Evolutionary conservation across 306 rosid genomes (phyloP).

Genomic region (Vigna radiata): DNA sequence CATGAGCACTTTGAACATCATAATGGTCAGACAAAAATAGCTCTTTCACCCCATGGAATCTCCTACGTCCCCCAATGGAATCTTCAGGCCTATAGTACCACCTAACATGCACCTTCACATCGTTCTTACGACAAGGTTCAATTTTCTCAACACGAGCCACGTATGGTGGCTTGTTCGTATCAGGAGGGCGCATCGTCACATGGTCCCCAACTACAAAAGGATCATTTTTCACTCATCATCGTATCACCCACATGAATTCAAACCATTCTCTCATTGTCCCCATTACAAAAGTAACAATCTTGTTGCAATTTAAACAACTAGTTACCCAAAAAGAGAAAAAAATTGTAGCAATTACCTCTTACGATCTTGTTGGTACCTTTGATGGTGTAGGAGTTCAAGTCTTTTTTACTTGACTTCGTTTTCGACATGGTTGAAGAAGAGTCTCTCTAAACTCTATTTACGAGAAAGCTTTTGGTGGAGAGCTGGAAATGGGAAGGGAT

Average conservation of each 20-base stretch:
- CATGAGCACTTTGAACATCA: conserved; percentile 80
- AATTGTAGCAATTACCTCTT: conserved; percentile 61
- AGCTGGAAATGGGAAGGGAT: conserved; percentile 44
- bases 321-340: conserved; percentile 19
- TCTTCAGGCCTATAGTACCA: conserved; percentile 92
- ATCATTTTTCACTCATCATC: conserved; percentile 21
- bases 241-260: conserved; percentile 11
- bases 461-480: not conserved
- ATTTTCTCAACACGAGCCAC: conserved; percentile 82
- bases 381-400: conserved; percentile 80
- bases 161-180: conserved; percentile 71
- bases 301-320: conserved; percentile 22
- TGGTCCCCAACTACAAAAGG: conserved; percentile 66
- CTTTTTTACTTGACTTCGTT: conserved; percentile 77
- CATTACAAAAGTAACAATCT: conserved; percentile 31
- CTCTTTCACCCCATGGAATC: conserved; percentile 84
- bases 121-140: conserved; percentile 60
- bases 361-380: conserved; percentile 90
- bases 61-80: conserved; percentile 81
- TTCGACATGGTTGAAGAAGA: conserved; percentile 64
- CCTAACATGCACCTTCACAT: conserved; percentile 73
- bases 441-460: conserved; percentile 1
- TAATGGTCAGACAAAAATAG: conserved; percentile 77
- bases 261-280: too few species aligned
- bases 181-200: conserved; percentile 81